Conservation (phyloP, 306 rosid species). For the Ammopiptanthus mongolicus region DNA sequence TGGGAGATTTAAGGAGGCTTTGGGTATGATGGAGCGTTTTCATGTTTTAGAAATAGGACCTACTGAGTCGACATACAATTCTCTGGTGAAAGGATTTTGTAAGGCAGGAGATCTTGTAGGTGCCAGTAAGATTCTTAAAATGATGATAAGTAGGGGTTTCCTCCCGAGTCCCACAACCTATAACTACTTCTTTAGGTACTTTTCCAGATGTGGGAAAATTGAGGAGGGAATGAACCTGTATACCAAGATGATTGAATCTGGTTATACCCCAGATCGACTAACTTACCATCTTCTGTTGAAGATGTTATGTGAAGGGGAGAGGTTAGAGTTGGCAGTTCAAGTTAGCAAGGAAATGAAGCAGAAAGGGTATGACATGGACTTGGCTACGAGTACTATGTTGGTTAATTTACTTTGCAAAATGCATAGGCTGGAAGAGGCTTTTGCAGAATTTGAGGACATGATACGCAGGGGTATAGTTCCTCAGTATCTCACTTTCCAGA, state of each 20-base stretch:
- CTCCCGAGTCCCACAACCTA: slow-evolving; percentile 74
- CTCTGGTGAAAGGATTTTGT: slow-evolving; percentile 78
- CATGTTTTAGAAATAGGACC: slow-evolving; percentile 72
- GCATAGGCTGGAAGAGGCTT: slow-evolving; percentile 72
- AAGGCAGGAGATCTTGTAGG: slow-evolving; percentile 76
- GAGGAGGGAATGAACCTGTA: slow-evolving; percentile 87
- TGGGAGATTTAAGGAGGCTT: slow-evolving; percentile 71
- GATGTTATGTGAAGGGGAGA: slow-evolving; percentile 82
- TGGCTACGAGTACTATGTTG: slow-evolving; percentile 76
- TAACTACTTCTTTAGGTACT: slow-evolving; percentile 81
- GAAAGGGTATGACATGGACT: slow-evolving; percentile 74
- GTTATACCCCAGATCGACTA: slow-evolving; percentile 66
- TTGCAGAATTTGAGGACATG: slow-evolving; percentile 70
- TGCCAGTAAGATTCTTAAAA: slow-evolving; percentile 81
- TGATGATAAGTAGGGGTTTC: slow-evolving; percentile 72
- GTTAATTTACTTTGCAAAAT: slow-evolving; percentile 70
- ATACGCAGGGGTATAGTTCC: slow-evolving; percentile 75
- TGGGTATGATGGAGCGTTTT: slow-evolving; percentile 82
- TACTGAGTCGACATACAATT: slow-evolving; percentile 74
- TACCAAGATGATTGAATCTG: slow-evolving; percentile 78
- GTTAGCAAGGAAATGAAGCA: slow-evolving; percentile 79
- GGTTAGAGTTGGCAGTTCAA: slow-evolving; percentile 67
- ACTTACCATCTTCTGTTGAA: slow-evolving; percentile 86
- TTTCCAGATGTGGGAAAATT: slow-evolving; percentile 66
- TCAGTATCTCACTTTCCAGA: slow-evolving; percentile 79